phyloP scores from a whole-genome alignment of 208 protist species.

The Wallacemonas sp. region DNA sequence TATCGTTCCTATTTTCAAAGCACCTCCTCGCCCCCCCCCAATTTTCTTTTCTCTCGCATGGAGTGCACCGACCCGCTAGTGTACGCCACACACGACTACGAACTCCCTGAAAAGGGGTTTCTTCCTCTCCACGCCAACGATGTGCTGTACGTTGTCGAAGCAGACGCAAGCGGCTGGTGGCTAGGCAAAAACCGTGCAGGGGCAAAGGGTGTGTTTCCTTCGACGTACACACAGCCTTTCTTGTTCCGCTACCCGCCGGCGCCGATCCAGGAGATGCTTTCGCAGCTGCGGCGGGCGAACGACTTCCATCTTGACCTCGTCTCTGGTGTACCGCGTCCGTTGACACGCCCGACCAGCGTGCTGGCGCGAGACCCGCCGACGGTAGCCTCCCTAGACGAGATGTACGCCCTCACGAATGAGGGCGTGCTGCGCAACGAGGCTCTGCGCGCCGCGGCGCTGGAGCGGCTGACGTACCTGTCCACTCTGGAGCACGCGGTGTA shows the following conservation, averaged over 20 bases:
- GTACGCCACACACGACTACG: constrained; percentile 60
- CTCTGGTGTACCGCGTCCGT: constrained; percentile 16
- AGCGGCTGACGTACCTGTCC: background rate
- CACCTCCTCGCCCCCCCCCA: background rate
- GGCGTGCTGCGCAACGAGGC: constrained; percentile 32
- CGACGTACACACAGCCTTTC: constrained; percentile 61
- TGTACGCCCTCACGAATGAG: constrained; percentile 25
- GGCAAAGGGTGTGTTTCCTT: constrained; percentile 65
- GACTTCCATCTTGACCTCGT: constrained; percentile 40
- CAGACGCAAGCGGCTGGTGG: constrained; percentile 78
- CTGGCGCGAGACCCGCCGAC: background rate
- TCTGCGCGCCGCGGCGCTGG: background rate
- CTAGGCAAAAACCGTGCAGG: constrained; percentile 50
- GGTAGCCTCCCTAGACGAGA: constrained; percentile 1
- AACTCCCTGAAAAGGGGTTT: constrained; percentile 42
- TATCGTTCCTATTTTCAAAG: background rate
- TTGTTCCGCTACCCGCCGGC: constrained; percentile 33
- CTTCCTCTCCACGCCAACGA: constrained; percentile 53
- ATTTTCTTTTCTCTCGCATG: constrained; percentile 1
- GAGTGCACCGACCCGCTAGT: constrained; percentile 31
- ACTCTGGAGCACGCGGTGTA: constrained; percentile 2
- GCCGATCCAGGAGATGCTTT: constrained; percentile 32
- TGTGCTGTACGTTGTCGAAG: constrained; percentile 57
- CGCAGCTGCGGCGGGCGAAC: constrained; percentile 26
- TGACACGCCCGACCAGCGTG: background rate